Evolutionary conservation across 2,329 filamentous ascomycete species (phyloP), one percentile per base, ranked within the genome.

Genomic region (Ascomycota sp.): DNA sequence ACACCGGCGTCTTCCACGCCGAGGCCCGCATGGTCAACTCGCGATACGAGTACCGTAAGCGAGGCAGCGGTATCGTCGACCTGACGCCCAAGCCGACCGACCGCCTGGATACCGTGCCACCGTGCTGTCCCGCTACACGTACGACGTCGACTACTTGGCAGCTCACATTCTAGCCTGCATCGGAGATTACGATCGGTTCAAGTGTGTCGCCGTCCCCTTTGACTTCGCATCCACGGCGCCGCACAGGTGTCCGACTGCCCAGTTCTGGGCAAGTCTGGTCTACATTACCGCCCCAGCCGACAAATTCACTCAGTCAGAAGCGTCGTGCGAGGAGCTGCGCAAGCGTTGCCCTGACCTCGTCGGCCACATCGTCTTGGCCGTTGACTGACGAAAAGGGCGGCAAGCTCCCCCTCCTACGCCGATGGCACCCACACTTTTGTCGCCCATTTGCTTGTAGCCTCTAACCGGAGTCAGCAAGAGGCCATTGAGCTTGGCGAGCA

Each of bases 371-470:
- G 21, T 32, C 10, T 13, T 35, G 10, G 23, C 15, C 29, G 23
- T 27, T 12, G 25, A 31, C 12, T 31, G 28, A n/a, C 23, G 7
- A 5, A 19, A 11, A 5, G 23, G 24, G 30, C 23, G 29, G 15
- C 23, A 30, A 23, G 15, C 8, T 17, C 26, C 10, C n/a, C 33
- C 5, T 10, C 28, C 28, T n/a, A 32, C 27, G 13, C 29, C 25
- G 15, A 27, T 6, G 20, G 31, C n/a, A 27, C 44, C 31, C 43
- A 43, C 35, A 44, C 35, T 30, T 47, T 17, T 7, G 11, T 30
- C 22, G 29, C 22, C 8, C 23, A 30, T 20, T 8, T 25, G 7
- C 30, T 46, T 7, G 27, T 47, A 12, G 19, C 38, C 42, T 30
- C 30, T 45, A 23, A 6, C 9, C 11, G 7, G 2, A 21, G 23